Evolutionary conservation across 1,284 basidiomycete species (phyloP), one percentile per base, ranked within the genome.

Genomic region (Coniferiporia sulphurascens): DNA sequence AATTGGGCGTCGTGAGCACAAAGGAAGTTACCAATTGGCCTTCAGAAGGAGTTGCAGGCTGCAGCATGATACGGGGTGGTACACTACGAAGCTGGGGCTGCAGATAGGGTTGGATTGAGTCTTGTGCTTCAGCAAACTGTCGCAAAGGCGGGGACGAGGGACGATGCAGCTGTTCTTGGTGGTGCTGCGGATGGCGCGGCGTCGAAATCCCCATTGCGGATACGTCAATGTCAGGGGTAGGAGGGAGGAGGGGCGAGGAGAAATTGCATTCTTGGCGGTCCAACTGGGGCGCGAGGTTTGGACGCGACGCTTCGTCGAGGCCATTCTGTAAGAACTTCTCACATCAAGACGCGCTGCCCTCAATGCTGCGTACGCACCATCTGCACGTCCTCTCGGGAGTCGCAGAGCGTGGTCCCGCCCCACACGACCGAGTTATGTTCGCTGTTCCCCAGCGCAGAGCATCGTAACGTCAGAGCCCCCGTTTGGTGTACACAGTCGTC

Each of bases 31-130:
- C 3, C 21, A 13, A 38, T 12, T 32, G 45, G 43, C 36, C 36
- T 22, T 54, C 50, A 4, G 61, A 55, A 21, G 76, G 76, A 17
- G 77, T 75, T 2, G 76, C 73, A 41, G 74, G 74, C 32, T 72
- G 62, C 44, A 78, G 65, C 50, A 71, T 73, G 50, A 78, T 75
- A 21, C 65, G 52, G 2, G 72, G 74, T 27, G 64, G 44, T 43
- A 21, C 34, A 36, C 1, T 48, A 12, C 17, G 34, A 27, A n/a
- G 35, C n/a, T 35, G 32, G 35, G 27, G 43, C 44, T 58, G 45
- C 27, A 59, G 6, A 52, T 52, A 27, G 52, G 60, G 27, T 43
- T 60, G 56, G 21, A 58, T 48, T 36, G 46, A 27, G 43, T 53
- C 22, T 32, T 44, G 34, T 1, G 56, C 19, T 35, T 36, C 32